Base-by-base conservation (phyloP, 768 basidiomycete species). In the Boletus vermiculosoides region DNA sequence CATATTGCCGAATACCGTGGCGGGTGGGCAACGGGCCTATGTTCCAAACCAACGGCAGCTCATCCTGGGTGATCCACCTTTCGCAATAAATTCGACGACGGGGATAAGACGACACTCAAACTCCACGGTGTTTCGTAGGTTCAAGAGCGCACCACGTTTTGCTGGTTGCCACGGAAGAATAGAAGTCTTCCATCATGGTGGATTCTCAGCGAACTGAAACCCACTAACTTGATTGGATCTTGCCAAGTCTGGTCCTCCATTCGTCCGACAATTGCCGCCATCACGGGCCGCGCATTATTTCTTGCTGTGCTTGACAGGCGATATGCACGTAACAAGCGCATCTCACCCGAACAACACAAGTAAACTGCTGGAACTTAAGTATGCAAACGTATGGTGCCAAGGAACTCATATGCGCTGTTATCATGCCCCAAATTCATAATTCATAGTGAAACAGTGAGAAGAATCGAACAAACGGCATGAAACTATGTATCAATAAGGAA, bases 401-500 rank as follows among this genome's bases (percentile, higher is more conserved):
- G 28, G 11, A n/a, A 48, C 39, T 48, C 44, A 45, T 45, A 47
- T 40, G 20, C 40, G 41, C 22, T 42, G 20, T 22, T 44, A 50
- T 56, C 44, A 56, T 45, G 49, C 56, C 55, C 62, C 31, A 58
- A 67, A 46, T 53, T 61, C 48, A 66, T 63, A 62, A 62, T 57
- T 64, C 60, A 64, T 63, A 67, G 52, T 70, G 59, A 63, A 60
- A 63, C 63, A 72, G 34, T 40, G 61, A 57, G 56, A 64, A 60
- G 42, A 57, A 54, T 58, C 50, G 55, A 62, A 59, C 23, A 61
- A 60, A 54, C 53, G 54, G 55, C 66, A 71, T 63, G 68, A 63
- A 68, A 61, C 71, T 51, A 59, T 57, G 70, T 66, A 62, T 63
- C 65, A 63, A 68, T 72, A 73, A 72, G 54, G 64, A 72, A 60